Evolutionary conservation across 768 basidiomycete species (phyloP).

Genomic region (Xerocomellus chrysenteron): DNA sequence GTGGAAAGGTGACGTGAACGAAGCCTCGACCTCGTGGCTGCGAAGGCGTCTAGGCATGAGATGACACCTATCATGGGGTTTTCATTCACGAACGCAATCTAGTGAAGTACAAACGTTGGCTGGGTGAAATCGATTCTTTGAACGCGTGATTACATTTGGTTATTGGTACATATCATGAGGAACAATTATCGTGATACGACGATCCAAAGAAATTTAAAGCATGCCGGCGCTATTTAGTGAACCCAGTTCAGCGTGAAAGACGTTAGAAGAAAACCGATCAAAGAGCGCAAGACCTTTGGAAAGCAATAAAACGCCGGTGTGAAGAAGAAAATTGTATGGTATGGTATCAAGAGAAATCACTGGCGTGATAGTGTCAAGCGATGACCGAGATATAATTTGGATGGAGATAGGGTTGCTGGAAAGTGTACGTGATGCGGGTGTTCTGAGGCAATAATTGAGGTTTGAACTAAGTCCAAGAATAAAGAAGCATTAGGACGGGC

Average conservation of each 20-base stretch:
- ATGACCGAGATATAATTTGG: not conserved
- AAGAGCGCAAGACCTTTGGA: not conserved
- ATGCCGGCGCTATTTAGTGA: slow-evolving; percentile 9
- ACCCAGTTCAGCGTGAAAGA: slow-evolving; percentile 7
- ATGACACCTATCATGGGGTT: too few relatives aligned
- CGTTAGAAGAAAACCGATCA: not conserved
- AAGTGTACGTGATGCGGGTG: not conserved
- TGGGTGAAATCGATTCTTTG: not conserved
- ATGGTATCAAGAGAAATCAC: not conserved
- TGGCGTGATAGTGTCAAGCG: not conserved
- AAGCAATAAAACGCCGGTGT: not conserved
- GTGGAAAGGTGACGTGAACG: not conserved
- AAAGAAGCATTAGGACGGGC: slow-evolving; percentile 6
- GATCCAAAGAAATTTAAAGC: not conserved
- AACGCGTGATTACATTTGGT: not conserved
- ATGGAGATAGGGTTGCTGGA: not conserved
- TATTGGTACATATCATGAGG: slow-evolving; percentile 8
- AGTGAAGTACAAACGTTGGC: not conserved
- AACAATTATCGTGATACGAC: not conserved
- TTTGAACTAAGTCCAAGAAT: slow-evolving; percentile 18
- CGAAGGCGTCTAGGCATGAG: too few relatives aligned
- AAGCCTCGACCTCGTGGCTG: not conserved
- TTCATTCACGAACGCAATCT: too few relatives aligned
- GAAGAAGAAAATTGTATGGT: not conserved
- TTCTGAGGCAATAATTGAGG: slow-evolving; percentile 12